Conservation (phyloP, 495 filamentous ascomycete species). For the Evansstolkia leycettana region DNA sequence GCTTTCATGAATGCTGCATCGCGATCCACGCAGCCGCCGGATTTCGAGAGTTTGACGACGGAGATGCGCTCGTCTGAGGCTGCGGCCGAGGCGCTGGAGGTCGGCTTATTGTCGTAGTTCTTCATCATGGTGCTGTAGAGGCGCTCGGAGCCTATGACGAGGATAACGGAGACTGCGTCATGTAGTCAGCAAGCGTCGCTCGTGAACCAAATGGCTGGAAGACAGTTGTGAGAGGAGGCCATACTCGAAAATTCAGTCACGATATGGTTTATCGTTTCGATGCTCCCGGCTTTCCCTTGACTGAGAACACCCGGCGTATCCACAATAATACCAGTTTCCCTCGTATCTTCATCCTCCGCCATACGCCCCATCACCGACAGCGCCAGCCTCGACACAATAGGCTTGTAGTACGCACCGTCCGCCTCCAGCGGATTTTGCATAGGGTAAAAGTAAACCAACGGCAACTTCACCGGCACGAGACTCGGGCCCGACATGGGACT, state of each 20-base stretch:
- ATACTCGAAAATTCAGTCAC: conserved; percentile 74
- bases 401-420: conserved; percentile 58
- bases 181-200: neutral
- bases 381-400: conserved; percentile 63
- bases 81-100: conserved; percentile 31
- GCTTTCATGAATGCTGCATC: conserved; percentile 64
- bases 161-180: conserved; percentile 55
- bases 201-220: neutral
- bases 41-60: conserved; percentile 71
- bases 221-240: conserved; percentile 9
- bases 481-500: conserved; percentile 86
- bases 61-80: conserved; percentile 48
- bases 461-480: conserved; percentile 77
- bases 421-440: conserved; percentile 58
- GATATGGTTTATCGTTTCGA: conserved; percentile 70
- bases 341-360: conserved; percentile 60
- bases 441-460: conserved; percentile 85
- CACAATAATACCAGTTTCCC: conserved; percentile 66
- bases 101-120: conserved; percentile 55
- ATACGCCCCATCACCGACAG: conserved; percentile 67
- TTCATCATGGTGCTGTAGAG: conserved; percentile 67
- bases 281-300: conserved; percentile 45
- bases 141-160: conserved; percentile 75
- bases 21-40: conserved; percentile 75
- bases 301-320: conserved; percentile 67